Evolutionary conservation across 2,329 filamentous ascomycete genomes (phyloP).

Genomic region (Paraphoma chrysanthemicola): DNA sequence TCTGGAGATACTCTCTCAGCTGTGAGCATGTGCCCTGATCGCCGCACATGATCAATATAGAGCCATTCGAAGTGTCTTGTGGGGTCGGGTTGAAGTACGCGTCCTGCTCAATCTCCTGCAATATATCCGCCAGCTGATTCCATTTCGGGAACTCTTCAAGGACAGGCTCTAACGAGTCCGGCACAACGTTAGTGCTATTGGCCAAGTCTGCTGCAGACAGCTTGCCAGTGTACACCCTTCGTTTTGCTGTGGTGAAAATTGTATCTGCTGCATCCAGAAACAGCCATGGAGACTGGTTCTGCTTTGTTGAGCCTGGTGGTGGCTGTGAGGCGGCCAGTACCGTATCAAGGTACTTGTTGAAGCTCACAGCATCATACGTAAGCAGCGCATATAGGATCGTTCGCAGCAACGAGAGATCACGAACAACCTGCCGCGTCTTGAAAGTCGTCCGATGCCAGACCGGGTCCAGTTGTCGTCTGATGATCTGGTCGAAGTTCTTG

Average conservation of each 20-base stretch:
- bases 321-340: slow-evolving; percentile 91
- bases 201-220: slow-evolving; percentile 64
- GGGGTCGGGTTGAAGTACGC: slow-evolving; percentile 79
- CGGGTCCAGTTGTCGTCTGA: slow-evolving; percentile 88
- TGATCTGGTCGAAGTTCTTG: slow-evolving; percentile 87
- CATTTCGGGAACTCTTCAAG: slow-evolving; percentile 97
- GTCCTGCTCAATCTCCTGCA: slow-evolving; percentile 92
- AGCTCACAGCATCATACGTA: slow-evolving; percentile 86
- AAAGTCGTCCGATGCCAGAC: slow-evolving; percentile 97
- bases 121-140: slow-evolving; percentile 83
- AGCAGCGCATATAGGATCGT: slow-evolving; percentile 82
- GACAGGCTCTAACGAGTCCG: slow-evolving; percentile 75
- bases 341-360: slow-evolving; percentile 91
- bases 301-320: slow-evolving; percentile 82
- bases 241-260: slow-evolving; percentile 89
- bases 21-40: slow-evolving; percentile 87
- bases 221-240: slow-evolving; percentile 81
- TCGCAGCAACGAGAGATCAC: slow-evolving; percentile 82
- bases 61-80: slow-evolving; percentile 87
- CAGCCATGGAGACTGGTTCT: slow-evolving; percentile 93
- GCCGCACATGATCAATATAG: slow-evolving; percentile 93
- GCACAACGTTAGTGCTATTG: slow-evolving; percentile 55
- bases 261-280: slow-evolving; percentile 95
- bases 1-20: slow-evolving; percentile 87
- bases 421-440: slow-evolving; percentile 93